Conservation (phyloP, 2,329 filamentous ascomycete species). For the Aspergillus eucalypticola region DNA sequence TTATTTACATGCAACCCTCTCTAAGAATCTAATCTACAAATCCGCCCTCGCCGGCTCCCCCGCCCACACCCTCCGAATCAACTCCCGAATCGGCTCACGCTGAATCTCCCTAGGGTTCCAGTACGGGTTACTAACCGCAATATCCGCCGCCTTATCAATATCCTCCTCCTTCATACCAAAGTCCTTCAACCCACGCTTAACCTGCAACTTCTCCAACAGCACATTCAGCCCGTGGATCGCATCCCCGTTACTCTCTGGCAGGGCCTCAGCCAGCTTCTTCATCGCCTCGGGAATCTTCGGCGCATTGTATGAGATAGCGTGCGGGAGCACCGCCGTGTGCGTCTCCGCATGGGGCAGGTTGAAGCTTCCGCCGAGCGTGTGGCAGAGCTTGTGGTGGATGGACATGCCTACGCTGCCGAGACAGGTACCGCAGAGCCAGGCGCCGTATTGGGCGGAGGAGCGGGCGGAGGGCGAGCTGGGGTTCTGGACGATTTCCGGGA, state of each 20-base stretch:
- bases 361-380: slow-evolving; percentile 64
- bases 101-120: slow-evolving; percentile 61
- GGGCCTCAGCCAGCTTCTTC: slow-evolving; percentile 52
- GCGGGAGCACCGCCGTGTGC: slow-evolving; percentile 63
- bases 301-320: slow-evolving; percentile 64
- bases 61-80: slow-evolving; percentile 62
- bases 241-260: slow-evolving; percentile 61
- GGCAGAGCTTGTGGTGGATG: slow-evolving; percentile 68
- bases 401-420: slow-evolving; percentile 63
- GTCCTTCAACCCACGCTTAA: slow-evolving; percentile 55
- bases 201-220: slow-evolving; percentile 55
- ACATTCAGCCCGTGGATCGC: slow-evolving; percentile 59
- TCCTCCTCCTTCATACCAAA: slow-evolving; percentile 62
- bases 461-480: slow-evolving; percentile 51
- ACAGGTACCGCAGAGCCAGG: slow-evolving; percentile 65
- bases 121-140: slow-evolving; percentile 60
- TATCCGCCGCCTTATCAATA: slow-evolving; percentile 61
- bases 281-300: slow-evolving; percentile 56
- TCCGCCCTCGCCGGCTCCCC: slow-evolving; percentile 59
- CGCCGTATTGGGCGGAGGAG: slow-evolving; percentile 59
- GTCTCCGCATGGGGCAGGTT: slow-evolving; percentile 66
- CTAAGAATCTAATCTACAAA: slow-evolving; percentile 39
- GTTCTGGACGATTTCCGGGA: slow-evolving; percentile 55
- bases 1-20: not conserved
- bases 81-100: slow-evolving; percentile 53